Percentiles rank a stretch among this genome's conserved stretches.
Conservation (phyloP, 306 rosid species). For the Datisca glomerata region DNA sequence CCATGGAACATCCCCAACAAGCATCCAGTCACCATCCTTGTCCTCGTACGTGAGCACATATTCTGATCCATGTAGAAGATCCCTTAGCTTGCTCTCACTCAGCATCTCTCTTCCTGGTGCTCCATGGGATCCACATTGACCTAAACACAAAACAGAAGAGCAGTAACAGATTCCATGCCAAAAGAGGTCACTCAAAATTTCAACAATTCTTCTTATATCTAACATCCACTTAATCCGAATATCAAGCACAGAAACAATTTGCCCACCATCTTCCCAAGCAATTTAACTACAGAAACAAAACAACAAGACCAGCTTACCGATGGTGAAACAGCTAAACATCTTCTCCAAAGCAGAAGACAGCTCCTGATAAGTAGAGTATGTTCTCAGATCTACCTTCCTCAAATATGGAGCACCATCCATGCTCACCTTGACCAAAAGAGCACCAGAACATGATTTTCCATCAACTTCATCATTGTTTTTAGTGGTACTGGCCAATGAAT, state of each 20-base stretch:
- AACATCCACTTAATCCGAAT: no score
- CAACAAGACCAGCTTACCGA: conserved; percentile 36
- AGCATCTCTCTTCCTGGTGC: conserved; percentile 56
- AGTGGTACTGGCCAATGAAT: conserved; percentile 57
- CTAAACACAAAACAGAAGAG: conserved; percentile 30
- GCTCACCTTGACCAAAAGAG: conserved; percentile 92
- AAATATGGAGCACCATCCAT: conserved; percentile 99
- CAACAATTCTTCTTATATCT: no score
- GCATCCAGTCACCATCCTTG: conserved; percentile 99
- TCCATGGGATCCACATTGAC: conserved; percentile 87
- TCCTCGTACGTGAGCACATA: conserved; percentile 87
- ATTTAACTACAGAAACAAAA: conserved; percentile 1
- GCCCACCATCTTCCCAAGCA: no score
- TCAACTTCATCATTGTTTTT: conserved; percentile 88
- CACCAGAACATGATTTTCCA: conserved; percentile 67
- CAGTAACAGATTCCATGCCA: conserved; percentile 3
- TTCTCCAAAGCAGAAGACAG: conserved; percentile 89
- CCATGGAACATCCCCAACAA: conserved; percentile 99
- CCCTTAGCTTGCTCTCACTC: conserved; percentile 93
- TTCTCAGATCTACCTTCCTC: conserved; percentile 91
- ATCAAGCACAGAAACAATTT: no score
- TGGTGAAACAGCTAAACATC: conserved; percentile 92
- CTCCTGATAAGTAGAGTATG: conserved; percentile 63
- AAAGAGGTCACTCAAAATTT: no score
- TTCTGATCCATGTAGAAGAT: conserved; percentile 89